A percentile compares a stretch with the other conserved stretches of the same genome.
Evolutionary conservation across 2,329 filamentous ascomycete genomes (phyloP).

Genomic region (Alternaria sp.): DNA sequence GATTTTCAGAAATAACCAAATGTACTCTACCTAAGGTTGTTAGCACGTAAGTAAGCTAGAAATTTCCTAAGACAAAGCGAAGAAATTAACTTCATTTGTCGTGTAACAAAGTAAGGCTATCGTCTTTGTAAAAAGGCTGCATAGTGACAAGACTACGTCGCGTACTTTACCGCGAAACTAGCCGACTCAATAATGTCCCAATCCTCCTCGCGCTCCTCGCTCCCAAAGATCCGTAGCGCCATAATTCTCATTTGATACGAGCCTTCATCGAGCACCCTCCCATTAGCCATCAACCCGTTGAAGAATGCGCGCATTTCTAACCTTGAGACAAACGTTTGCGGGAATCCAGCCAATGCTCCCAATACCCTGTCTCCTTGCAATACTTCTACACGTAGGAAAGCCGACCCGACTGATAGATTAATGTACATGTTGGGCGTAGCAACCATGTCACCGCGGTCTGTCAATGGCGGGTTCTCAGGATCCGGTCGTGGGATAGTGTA

Average conservation of each 20-base stretch:
- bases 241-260: conserved; percentile 23
- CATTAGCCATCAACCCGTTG: conserved; percentile 30
- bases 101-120: too few relatives aligned
- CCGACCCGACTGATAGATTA: not conserved
- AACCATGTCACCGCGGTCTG: conserved; percentile 10
- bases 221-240: conserved; percentile 23
- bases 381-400: conserved; percentile 19
- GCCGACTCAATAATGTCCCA: conserved; percentile 5
- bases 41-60: too few relatives aligned
- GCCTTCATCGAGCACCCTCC: conserved; percentile 23
- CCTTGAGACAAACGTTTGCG: conserved; percentile 18
- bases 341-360: conserved; percentile 19
- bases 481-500: conserved; percentile 26
- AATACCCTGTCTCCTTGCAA: conserved; percentile 11
- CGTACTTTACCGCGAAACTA: not conserved
- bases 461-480: conserved; percentile 15
- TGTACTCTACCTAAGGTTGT: too few relatives aligned
- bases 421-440: conserved; percentile 13
- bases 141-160: not conserved
- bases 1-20: too few relatives aligned
- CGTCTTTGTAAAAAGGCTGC: too few relatives aligned
- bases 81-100: too few relatives aligned
- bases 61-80: too few relatives aligned
- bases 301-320: conserved; percentile 10
- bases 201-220: not conserved